A percentile compares a stretch with the other conserved stretches of the same genome.
Evolutionary conservation across 306 rosid genomes (phyloP).

Genomic region (Medicago arabica): DNA sequence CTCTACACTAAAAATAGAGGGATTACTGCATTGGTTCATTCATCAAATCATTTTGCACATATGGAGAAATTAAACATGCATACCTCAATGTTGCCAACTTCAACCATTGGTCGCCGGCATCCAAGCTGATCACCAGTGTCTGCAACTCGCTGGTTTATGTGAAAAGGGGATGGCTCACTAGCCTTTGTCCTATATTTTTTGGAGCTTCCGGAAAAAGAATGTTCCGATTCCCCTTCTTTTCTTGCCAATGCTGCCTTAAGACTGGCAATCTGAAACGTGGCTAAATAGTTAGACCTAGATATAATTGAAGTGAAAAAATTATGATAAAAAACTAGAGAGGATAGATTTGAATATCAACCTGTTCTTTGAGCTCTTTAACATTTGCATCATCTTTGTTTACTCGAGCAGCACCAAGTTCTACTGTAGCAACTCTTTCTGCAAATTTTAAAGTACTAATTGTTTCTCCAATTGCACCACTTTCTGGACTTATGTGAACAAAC

Average conservation of each 20-base stretch:
- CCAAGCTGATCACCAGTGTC: conserved; percentile 50
- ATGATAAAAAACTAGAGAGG: not conserved
- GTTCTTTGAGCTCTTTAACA: conserved; percentile 92
- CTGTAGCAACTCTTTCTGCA: conserved; percentile 98
- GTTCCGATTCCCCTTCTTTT: conserved; percentile 71
- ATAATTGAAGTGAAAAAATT: not conserved
- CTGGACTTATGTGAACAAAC: conserved; percentile 98
- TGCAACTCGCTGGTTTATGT: conserved; percentile 47
- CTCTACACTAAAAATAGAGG: too few relatives aligned
- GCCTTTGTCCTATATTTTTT: conserved; percentile 63
- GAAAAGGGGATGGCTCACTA: conserved; percentile 63
- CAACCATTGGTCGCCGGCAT: conserved; percentile 68
- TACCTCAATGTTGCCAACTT: conserved; percentile 79
- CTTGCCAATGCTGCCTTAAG: conserved; percentile 85
- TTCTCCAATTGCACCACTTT: conserved; percentile 84
- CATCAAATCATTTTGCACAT: conserved; percentile 6
- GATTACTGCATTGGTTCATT: too few relatives aligned
- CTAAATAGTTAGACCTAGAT: conserved; percentile 24
- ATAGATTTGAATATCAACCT: conserved; percentile 54
- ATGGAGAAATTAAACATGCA: conserved; percentile 30
- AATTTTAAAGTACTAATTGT: conserved; percentile 92
- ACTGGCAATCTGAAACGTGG: conserved; percentile 66
- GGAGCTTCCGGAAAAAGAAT: conserved; percentile 61
- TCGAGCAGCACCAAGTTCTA: conserved; percentile 94
- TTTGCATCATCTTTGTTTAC: conserved; percentile 87